A percentile compares a stretch with the other conserved stretches of the same genome.
These are phyloP conservation scores for Globisporangium abappressorium DNA, from an alignment of 352 stramenopile species.

Conservation along the genomic window DNA sequence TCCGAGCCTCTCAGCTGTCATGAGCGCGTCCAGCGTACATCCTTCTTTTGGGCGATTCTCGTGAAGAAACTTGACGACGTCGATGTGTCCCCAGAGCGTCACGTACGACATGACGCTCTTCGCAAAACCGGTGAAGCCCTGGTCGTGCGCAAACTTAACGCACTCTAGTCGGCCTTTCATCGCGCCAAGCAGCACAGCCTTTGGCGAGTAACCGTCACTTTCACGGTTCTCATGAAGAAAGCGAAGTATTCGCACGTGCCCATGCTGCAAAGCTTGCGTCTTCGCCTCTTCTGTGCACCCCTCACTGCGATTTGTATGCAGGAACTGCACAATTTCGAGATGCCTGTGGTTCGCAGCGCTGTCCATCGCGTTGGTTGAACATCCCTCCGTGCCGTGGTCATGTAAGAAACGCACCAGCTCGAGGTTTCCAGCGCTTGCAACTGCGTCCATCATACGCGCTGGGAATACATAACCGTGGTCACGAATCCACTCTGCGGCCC, in stretches of 20 bases:
- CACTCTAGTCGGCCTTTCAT: neutral
- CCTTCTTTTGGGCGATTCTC: neutral
- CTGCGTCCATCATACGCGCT: neutral
- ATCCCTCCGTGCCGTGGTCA: neutral
- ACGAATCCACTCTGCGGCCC: neutral
- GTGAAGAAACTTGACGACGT: neutral
- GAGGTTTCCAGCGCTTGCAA: neutral
- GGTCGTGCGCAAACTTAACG: neutral
- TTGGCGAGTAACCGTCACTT: too few species aligned
- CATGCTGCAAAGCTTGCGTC: neutral
- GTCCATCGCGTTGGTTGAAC: neutral
- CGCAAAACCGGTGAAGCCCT: neutral
- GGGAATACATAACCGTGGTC: neutral
- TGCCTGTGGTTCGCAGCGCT: neutral
- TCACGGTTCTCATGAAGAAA: neutral
- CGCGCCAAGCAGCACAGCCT: too few species aligned
- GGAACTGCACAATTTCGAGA: neutral
- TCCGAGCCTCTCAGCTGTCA: neutral
- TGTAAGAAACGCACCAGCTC: neutral
- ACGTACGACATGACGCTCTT: neutral
- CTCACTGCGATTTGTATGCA: neutral
- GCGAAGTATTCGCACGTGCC: neutral
- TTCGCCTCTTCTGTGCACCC: neutral
- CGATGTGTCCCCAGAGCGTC: neutral
- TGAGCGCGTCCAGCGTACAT: neutral